A percentile compares a stretch with the other conserved stretches of the same genome.
Evolutionary conservation across 176 grass and related monocot genomes (phyloP).

Genomic region (Raddia distichophylla): DNA sequence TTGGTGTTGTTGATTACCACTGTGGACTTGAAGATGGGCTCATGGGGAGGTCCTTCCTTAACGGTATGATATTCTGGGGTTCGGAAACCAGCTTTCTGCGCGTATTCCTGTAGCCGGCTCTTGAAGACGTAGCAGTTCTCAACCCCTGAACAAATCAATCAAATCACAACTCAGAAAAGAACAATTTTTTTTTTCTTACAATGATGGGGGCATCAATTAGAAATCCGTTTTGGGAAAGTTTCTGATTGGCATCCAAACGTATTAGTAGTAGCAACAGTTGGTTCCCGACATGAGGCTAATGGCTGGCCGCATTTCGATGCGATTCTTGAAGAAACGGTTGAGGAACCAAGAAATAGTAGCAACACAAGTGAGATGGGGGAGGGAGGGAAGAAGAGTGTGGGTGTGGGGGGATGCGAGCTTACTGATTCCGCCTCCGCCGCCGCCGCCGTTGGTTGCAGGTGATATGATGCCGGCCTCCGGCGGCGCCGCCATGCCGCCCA

Average conservation of each 20-base stretch:
- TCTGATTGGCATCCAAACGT: neutral
- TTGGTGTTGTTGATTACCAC: conserved; percentile 67
- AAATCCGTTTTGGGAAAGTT: neutral
- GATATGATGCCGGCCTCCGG: neutral
- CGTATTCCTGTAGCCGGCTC: conserved; percentile 89
- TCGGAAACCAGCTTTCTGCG: conserved; percentile 62
- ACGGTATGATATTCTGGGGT: conserved; percentile 85
- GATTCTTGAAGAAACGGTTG: neutral
- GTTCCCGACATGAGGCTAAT: neutral
- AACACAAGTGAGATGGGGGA: neutral
- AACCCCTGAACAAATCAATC: conserved; percentile 54
- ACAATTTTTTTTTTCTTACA: neutral
- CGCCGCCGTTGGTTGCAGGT: neutral
- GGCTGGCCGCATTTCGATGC: neutral
- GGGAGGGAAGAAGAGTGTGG: neutral
- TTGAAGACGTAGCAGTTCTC: conserved; percentile 95
- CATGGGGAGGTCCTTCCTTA: conserved; percentile 89
- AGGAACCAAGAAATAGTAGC: neutral
- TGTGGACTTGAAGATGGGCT: conserved; percentile 80
- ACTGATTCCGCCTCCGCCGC: conserved; percentile 16
- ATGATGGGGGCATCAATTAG: neutral
- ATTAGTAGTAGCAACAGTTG: neutral
- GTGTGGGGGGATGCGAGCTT: neutral
- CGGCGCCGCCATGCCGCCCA: conserved; percentile 5
- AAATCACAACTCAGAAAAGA: conserved; percentile 16